Evolutionary conservation across 1,284 basidiomycete species (phyloP), one percentile per base, ranked within the genome.

Genomic region (Ceraceosorus guamensis): DNA sequence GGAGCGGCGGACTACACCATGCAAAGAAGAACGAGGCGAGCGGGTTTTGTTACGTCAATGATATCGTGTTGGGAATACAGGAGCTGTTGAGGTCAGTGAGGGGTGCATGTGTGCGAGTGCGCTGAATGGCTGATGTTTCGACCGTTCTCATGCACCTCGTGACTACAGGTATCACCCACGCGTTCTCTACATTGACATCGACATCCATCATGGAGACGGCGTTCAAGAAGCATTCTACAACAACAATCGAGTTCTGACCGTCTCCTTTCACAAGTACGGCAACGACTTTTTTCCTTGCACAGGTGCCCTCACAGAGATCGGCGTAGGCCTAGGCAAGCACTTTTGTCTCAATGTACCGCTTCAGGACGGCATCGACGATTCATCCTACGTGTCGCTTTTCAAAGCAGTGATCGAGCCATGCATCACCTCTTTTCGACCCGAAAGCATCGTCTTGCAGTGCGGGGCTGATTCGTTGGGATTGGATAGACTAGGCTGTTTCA

Each of bases 151-250:
- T 5, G 16, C 54, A 13, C 48, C 39, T 5, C 3, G 30, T 24
- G 45, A n/a, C 44, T 24, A 3, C 43, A 43, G 4, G 4, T 60
- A 79, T 62, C 82, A 84, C 71, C 84, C 88, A 0, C 87, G 95
- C 55, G 92, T 98, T 2, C 80, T 98, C 30, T 98, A 98, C 77
- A 88, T 98, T 75, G 93, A 98, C 77, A 93, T 98, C 56, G 93
- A 98, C 77, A 91, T 91, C 56, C 93, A 97, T 76, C 93, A 98
- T 70, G 93, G 93, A 6, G 95, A 98, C 73, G 95, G 93, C 16
- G 93, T 98, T 37, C 93, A 98, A 71, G 93, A 98, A 76, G 95
- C 95, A 0, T 99, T 99, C 78, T 99, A 96, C 78, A 87, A 92
- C 68, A 89, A 91, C 39, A 93, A 98, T 70, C 86, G 95, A 24